phyloP scores from a whole-genome alignment of 768 basidiomycete genomes.

The Xerocomellus dryophilus region DNA sequence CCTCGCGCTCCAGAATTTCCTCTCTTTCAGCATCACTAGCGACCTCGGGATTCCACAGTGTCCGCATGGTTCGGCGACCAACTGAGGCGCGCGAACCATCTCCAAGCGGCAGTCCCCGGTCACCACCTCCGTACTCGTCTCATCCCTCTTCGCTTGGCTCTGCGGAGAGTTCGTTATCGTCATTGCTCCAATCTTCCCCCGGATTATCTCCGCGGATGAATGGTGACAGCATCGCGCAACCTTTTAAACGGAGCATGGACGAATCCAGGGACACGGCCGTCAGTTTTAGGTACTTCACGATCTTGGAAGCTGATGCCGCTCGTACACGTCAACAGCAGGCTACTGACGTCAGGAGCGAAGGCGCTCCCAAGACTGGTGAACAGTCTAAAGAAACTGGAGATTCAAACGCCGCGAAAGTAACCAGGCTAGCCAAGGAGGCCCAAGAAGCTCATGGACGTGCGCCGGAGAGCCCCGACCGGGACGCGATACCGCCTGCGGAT shows the following conservation, averaged over 20 bases:
- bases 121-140: conserved; percentile 37
- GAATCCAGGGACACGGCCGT: conserved; percentile 43
- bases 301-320: conserved; percentile 41
- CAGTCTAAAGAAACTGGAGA: conserved; percentile 8
- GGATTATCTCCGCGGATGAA: conserved; percentile 22
- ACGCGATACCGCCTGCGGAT: conserved; percentile 29
- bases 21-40: conserved; percentile 71
- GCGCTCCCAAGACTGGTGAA: conserved; percentile 2
- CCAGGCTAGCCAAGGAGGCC: conserved; percentile 6
- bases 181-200: conserved; percentile 17
- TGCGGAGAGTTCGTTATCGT: conserved; percentile 20
- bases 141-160: conserved; percentile 34
- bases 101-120: conserved; percentile 21
- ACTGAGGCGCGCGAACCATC: conserved; percentile 15
- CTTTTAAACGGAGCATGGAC: conserved; percentile 48
- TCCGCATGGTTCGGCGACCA: conserved; percentile 33
- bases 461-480: conserved; percentile 18
- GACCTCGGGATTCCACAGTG: conserved; percentile 55
- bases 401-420: conserved; percentile 13
- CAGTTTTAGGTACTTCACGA: conserved; percentile 47
- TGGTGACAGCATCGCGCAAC: conserved; percentile 30
- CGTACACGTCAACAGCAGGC: conserved; percentile 22
- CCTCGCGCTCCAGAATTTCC: conserved; percentile 46
- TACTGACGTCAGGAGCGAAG: conserved; percentile 10
- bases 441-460: conserved; percentile 11